These are phyloP conservation scores for Boletus sp. DNA, from an alignment of 768 basidiomycete species.

Conservation along the genomic window DNA sequence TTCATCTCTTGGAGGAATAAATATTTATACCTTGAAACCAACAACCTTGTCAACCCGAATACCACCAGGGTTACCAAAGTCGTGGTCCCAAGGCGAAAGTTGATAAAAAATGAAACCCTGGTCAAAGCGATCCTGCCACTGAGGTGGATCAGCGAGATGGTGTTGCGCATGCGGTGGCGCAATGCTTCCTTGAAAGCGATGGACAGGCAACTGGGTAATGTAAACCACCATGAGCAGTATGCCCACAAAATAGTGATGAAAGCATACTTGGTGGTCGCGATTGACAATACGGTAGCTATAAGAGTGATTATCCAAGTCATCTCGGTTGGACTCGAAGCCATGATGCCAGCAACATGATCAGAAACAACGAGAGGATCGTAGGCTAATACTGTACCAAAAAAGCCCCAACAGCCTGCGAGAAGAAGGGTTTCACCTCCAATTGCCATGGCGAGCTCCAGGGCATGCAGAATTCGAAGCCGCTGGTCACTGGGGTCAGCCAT, in stretches of 20 bases:
- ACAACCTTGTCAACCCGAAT: conserved; percentile 9
- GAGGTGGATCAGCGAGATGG: conserved; percentile 13
- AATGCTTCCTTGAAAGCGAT: conserved; percentile 17
- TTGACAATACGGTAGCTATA: background rate
- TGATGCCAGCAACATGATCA: background rate
- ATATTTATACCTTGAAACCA: conserved; percentile 14
- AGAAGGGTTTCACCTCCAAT: background rate
- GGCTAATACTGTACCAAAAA: background rate
- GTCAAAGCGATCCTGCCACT: conserved; percentile 7
- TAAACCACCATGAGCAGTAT: background rate
- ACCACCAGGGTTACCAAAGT: conserved; percentile 3
- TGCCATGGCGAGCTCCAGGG: background rate
- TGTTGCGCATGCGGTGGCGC: conserved; percentile 8
- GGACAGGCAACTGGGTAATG: background rate
- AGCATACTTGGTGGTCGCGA: background rate
- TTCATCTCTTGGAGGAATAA: background rate
- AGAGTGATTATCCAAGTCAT: background rate
- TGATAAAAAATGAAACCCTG: background rate
- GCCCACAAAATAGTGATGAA: too few relatives aligned
- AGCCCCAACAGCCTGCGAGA: background rate
- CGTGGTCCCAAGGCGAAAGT: background rate
- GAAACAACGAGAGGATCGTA: background rate
- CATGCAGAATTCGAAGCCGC: too few relatives aligned
- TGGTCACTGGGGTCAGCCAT: too few relatives aligned
- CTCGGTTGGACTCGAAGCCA: background rate